Evolutionary conservation across 164 flowering plant species (phyloP).

Genomic region (Nelumbo lutea): DNA sequence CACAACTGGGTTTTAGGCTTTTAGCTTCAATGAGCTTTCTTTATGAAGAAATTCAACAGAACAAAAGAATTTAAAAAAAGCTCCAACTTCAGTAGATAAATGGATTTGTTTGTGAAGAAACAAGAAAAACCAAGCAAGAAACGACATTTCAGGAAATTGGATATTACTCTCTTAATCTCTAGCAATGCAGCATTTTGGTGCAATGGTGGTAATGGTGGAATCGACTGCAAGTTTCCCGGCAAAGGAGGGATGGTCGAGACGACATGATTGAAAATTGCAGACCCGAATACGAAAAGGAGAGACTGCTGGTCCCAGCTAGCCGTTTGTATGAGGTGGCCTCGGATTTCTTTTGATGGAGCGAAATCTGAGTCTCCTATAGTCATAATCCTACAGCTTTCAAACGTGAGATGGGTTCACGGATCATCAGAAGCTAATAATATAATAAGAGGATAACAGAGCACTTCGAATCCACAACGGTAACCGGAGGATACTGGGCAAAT

Average conservation of each 20-base stretch:
- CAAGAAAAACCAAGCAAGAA: too few relatives aligned
- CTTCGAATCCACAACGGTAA: too few relatives aligned
- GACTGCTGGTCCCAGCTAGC: conserved; percentile 11
- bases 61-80: not conserved
- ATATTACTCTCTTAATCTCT: not conserved
- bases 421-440: too few relatives aligned
- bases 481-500: too few relatives aligned
- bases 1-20: too few relatives aligned
- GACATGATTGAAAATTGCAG: conserved; percentile 8
- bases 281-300: not conserved
- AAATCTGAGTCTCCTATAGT: not conserved
- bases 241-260: not conserved
- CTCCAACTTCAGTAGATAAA: not conserved
- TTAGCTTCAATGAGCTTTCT: too few relatives aligned
- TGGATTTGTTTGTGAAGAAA: too few relatives aligned
- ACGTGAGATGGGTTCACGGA: not conserved
- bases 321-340: not conserved
- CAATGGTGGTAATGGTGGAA: not conserved
- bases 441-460: too few relatives aligned
- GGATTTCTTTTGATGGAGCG: not conserved
- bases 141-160: too few relatives aligned
- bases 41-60: too few relatives aligned
- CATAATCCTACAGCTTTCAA: not conserved
- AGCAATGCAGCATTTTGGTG: not conserved
- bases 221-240: not conserved